Percentiles rank a stretch among this genome's conserved stretches.
Evolutionary conservation across 768 basidiomycete species (phyloP).

Genomic region (Tricholomella constricta): DNA sequence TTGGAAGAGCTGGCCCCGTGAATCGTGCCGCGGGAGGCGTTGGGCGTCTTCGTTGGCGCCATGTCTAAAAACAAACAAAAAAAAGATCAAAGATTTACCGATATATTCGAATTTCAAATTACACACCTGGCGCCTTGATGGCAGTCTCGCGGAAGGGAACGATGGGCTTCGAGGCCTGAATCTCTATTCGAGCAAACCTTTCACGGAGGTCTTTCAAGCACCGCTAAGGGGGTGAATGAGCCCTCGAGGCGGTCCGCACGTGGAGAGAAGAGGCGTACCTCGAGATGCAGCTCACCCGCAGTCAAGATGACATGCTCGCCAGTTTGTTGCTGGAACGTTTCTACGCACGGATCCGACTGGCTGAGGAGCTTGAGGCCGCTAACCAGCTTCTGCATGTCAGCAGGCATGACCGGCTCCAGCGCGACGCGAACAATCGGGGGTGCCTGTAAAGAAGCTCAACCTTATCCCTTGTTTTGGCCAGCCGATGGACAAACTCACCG

Average conservation of each 20-base stretch:
- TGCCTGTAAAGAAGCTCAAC: slow-evolving; percentile 43
- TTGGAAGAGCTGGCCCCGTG: slow-evolving; percentile 66
- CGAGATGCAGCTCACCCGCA: slow-evolving; percentile 94
- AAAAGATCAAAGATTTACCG: not conserved
- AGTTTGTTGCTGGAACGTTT: slow-evolving; percentile 95
- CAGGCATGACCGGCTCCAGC: slow-evolving; percentile 78
- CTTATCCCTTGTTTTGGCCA: not conserved
- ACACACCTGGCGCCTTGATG: slow-evolving; percentile 70
- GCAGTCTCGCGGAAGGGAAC: slow-evolving; percentile 98
- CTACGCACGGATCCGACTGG: slow-evolving; percentile 96
- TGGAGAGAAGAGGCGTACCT: slow-evolving; percentile 50
- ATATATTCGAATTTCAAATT: not conserved
- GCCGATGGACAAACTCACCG: slow-evolving; percentile 43
- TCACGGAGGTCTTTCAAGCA: slow-evolving; percentile 96
- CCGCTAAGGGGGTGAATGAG: slow-evolving; percentile 53
- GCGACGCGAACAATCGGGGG: slow-evolving; percentile 96
- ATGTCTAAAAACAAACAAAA: slow-evolving; percentile 60
- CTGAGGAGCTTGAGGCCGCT: slow-evolving; percentile 85
- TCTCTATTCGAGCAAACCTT: slow-evolving; percentile 90
- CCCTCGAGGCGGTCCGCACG: not conserved
- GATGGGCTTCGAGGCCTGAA: slow-evolving; percentile 92
- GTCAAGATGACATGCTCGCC: slow-evolving; percentile 97
- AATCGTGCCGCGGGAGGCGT: slow-evolving; percentile 76
- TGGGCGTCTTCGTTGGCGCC: slow-evolving; percentile 76
- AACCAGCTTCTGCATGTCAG: slow-evolving; percentile 88